Evolutionary conservation across 805 yeast genomes (phyloP).

Genomic region (Metschnikowia bowlesiae): DNA sequence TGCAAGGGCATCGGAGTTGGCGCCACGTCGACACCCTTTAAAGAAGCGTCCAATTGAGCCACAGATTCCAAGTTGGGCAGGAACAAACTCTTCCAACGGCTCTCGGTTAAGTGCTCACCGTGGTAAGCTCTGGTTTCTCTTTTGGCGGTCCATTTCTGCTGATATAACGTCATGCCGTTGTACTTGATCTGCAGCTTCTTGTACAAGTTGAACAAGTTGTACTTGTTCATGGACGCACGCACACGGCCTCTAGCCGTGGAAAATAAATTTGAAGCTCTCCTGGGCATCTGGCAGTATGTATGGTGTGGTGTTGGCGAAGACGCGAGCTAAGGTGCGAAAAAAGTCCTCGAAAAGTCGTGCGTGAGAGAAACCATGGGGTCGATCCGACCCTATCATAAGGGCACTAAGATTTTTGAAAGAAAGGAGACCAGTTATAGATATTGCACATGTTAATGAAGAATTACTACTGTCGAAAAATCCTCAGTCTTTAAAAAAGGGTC

Average conservation of each 20-base stretch:
- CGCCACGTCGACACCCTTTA: slow-evolving; percentile 51
- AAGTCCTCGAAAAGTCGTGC: slow-evolving; percentile 14
- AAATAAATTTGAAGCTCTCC: slow-evolving; percentile 53
- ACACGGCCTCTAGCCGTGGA: slow-evolving; percentile 65
- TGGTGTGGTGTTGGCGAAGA: slow-evolving; percentile 1
- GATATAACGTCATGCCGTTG: slow-evolving; percentile 68
- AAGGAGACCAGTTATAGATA: neutral
- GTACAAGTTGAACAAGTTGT: slow-evolving; percentile 82
- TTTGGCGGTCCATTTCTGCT: slow-evolving; percentile 89
- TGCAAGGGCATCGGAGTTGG: slow-evolving; percentile 83
- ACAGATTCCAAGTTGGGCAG: slow-evolving; percentile 72
- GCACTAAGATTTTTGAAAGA: neutral
- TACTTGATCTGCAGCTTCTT: slow-evolving; percentile 59
- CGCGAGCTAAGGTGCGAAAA: slow-evolving; percentile 3
- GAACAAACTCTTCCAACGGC: slow-evolving; percentile 71
- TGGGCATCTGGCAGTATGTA: slow-evolving; percentile 44
- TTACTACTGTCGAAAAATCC: neutral
- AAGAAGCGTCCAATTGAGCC: slow-evolving; percentile 81
- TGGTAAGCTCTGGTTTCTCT: slow-evolving; percentile 92
- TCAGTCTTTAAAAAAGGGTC: too few species aligned
- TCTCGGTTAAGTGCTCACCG: slow-evolving; percentile 88
- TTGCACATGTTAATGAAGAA: too few species aligned
- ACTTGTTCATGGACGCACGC: slow-evolving; percentile 88
- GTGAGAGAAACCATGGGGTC: slow-evolving; percentile 4
- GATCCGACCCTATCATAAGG: neutral